Evolutionary conservation across 495 filamentous ascomycete species (phyloP), one percentile per base, ranked within the genome.

Genomic region (Delitschia confertaspora): DNA sequence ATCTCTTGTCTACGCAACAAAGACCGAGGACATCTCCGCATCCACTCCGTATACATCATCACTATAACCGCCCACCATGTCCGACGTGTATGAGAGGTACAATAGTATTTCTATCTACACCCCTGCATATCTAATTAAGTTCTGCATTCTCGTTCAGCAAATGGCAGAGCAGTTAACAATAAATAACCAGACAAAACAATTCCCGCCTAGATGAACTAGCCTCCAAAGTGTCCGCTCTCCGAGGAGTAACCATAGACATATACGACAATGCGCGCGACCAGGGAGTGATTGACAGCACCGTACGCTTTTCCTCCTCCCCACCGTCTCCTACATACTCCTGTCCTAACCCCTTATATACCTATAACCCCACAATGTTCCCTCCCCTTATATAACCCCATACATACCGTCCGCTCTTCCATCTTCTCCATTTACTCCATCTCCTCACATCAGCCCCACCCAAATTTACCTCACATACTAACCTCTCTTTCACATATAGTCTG

Each of bases 161-260:
- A 30, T 13, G 8, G 8, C 8, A 32, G 14, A 11, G 17, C n/a
- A 23, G 17, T 22, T 32, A 25, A 46, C 13, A 9, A 35, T 13
- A 6, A 36, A 55, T 6, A 40, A 33, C 11, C 56, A 80, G 78
- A 64, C 91, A 98, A 67, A 98, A 98, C 68, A 94, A 95, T 67
- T 80, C 85, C 56, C 88, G 91, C 60, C 82, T 98, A 37, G 80
- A 87, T 55, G 88, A 93, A 56, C 81, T 98, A 17, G 80, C 84
- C 11, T 72, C 74, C 19, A 98, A 98, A 64, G 86, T 95, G 22
- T 84, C 84, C 32, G 85, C 87, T 24, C 74, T 98, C 38, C 88
- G 88, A 57, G 80, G 80, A 52, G 87, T 98, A n/a, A 98, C 91
- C n/a, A 78, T 95, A 32, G 85, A 96, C 67, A 98, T 98, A 60